A percentile compares a stretch with the other conserved stretches of the same genome.
Evolutionary conservation across 1,139 yeast genomes (phyloP).

Genomic region (Eremothecium sinecaudum): DNA sequence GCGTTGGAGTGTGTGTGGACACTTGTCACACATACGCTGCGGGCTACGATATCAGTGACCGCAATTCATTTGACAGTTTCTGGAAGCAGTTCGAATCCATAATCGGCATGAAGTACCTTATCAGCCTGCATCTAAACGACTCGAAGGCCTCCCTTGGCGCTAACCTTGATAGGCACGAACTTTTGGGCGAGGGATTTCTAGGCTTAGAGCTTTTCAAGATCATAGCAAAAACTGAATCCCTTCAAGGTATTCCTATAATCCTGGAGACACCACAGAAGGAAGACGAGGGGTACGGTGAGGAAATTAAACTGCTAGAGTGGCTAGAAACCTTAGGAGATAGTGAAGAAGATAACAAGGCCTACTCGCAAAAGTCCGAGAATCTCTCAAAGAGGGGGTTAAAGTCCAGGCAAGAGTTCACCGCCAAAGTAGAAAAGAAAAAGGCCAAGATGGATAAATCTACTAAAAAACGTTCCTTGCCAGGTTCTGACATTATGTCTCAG

Average conservation of each 20-base stretch:
- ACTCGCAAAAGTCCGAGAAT: constrained; percentile 38
- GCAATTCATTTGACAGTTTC: constrained; percentile 48
- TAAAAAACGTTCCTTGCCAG: constrained; percentile 15
- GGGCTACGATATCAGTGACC: constrained; percentile 74
- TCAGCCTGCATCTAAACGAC: constrained; percentile 83
- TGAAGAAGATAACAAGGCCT: constrained; percentile 41
- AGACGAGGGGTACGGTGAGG: constrained; percentile 67
- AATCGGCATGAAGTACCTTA: constrained; percentile 65
- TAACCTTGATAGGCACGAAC: constrained; percentile 84
- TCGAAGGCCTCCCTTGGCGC: constrained; percentile 91
- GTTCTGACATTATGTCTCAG: constrained; percentile 7
- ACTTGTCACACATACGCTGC: constrained; percentile 96
- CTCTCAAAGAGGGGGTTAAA: constrained; percentile 48
- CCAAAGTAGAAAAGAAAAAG: constrained; percentile 32
- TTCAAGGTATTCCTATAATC: constrained; percentile 66
- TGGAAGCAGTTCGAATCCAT: constrained; percentile 65
- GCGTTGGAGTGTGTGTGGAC: constrained; percentile 92
- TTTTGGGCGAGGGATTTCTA: constrained; percentile 78
- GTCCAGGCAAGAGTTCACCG: constrained; percentile 42
- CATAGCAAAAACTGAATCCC: constrained; percentile 56
- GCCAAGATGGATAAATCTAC: constrained; percentile 12
- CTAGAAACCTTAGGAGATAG: constrained; percentile 47
- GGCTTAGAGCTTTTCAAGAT: constrained; percentile 75
- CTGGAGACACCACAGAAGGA: constrained; percentile 77
- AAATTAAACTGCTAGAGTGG: constrained; percentile 49